Percentiles rank a stretch among this genome's conserved stretches.
phyloP scores from a whole-genome alignment of 1,284 basidiomycete species.

The Butyriboletus appendiculatus region DNA sequence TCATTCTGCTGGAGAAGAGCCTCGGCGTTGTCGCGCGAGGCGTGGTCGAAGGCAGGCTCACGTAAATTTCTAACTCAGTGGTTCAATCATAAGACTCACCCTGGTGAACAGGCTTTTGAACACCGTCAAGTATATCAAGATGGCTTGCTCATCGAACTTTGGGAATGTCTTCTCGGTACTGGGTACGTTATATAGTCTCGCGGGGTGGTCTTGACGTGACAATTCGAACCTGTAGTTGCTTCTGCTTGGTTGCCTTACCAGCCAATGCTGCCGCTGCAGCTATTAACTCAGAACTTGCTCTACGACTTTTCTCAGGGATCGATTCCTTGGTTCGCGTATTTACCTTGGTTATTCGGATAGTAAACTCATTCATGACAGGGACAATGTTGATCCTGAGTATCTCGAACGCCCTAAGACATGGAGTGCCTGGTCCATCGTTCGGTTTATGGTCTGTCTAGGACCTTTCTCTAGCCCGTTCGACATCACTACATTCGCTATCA shows the following conservation, averaged over 20 bases:
- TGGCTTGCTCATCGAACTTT: slow-evolving; percentile 37
- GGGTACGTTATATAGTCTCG: slow-evolving; percentile 21
- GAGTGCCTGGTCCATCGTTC: slow-evolving; percentile 35
- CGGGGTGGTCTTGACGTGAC: background rate
- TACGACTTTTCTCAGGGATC: slow-evolving; percentile 36
- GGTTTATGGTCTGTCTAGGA: slow-evolving; percentile 34
- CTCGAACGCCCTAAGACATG: slow-evolving; percentile 31
- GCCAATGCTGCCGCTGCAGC: slow-evolving; percentile 32
- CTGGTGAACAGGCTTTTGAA: slow-evolving; percentile 28
- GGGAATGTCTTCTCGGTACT: slow-evolving; percentile 36
- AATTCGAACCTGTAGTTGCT: slow-evolving; percentile 20
- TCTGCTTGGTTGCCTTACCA: slow-evolving; percentile 36
- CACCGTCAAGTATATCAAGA: slow-evolving; percentile 35
- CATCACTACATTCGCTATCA: slow-evolving; percentile 31
- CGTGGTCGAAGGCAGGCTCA: slow-evolving; percentile 36
- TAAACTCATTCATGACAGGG: slow-evolving; percentile 20
- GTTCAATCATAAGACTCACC: slow-evolving; percentile 13
- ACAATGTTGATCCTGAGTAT: slow-evolving; percentile 36
- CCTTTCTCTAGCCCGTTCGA: slow-evolving; percentile 37
- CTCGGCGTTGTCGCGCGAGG: slow-evolving; percentile 34
- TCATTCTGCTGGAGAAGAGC: slow-evolving; percentile 83
- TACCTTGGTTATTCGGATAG: background rate
- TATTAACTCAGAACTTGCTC: slow-evolving; percentile 31
- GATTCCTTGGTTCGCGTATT: slow-evolving; percentile 30
- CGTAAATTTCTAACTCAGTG: slow-evolving; percentile 18